Conservation (phyloP, 2,329 filamentous ascomycete species). For the Calcarisporium arbuscula region DNA sequence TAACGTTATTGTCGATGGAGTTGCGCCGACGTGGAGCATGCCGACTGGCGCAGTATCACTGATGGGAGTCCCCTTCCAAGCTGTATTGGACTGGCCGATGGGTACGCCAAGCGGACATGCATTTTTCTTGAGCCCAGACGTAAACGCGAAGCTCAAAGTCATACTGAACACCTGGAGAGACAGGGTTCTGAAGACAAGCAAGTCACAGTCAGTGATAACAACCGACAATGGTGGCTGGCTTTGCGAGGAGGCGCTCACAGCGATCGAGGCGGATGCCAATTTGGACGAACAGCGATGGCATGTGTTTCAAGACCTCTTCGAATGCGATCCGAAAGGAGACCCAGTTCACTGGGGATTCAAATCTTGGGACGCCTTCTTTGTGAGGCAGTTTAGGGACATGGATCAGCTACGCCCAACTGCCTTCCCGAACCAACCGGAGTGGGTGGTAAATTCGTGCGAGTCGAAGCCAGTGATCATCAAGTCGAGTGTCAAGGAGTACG, state of each 20-base stretch:
- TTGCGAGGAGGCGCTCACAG: slow-evolving; percentile 6
- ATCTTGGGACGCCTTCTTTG: slow-evolving; percentile 62
- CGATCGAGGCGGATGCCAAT: slow-evolving; percentile 15
- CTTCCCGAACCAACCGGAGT: slow-evolving; percentile 26
- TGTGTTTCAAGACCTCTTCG: slow-evolving; percentile 14
- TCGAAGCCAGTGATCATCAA: slow-evolving; percentile 46
- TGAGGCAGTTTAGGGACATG: slow-evolving; percentile 37
- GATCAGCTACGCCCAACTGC: slow-evolving; percentile 44
- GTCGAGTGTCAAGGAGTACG: slow-evolving; percentile 40
- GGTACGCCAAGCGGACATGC: slow-evolving; percentile 45
- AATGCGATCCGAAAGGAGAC: slow-evolving; percentile 12
- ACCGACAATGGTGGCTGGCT: slow-evolving; percentile 13
- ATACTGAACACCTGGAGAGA: slow-evolving; percentile 40
- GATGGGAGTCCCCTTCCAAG: slow-evolving; percentile 50
- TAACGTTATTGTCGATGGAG: slow-evolving; percentile 9
- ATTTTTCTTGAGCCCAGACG: slow-evolving; percentile 44
- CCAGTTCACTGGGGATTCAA: slow-evolving; percentile 37
- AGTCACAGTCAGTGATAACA: slow-evolving; percentile 8
- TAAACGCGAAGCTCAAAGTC: slow-evolving; percentile 46
- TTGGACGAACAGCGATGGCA: slow-evolving; percentile 1
- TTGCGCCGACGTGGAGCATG: slow-evolving; percentile 15
- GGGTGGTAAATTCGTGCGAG: slow-evolving; percentile 54
- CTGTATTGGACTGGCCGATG: slow-evolving; percentile 55
- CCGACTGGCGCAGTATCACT: slow-evolving; percentile 24
- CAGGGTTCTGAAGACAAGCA: slow-evolving; percentile 18